Percentiles rank a stretch among this genome's conserved stretches.
phyloP scores from a whole-genome alignment of 306 rosid species.

The Ceratonia siliqua region DNA sequence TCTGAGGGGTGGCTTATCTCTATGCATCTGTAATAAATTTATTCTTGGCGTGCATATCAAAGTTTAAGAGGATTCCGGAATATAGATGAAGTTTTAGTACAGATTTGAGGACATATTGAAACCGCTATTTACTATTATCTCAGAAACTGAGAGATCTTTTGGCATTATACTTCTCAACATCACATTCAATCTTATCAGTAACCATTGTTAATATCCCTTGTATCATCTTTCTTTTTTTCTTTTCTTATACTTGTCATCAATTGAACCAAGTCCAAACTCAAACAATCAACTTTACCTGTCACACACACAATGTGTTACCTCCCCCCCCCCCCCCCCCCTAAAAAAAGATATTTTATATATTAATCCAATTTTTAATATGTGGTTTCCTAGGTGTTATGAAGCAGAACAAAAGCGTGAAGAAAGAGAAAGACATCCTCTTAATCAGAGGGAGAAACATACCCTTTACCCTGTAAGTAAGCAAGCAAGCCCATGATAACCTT shows the following conservation, averaged over 20 bases:
- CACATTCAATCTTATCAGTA: not conserved
- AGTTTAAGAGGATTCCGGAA: not conserved
- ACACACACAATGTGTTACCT: not conserved
- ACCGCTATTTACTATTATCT: not conserved
- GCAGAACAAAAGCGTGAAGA: conserved; percentile 87
- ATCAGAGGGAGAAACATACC: conserved; percentile 84
- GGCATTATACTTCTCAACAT: not conserved
- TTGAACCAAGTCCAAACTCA: not conserved
- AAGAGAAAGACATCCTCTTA: conserved; percentile 85
- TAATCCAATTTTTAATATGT: not conserved
- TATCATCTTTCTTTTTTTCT: not conserved
- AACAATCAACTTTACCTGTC: not conserved
- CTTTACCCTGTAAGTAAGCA: conserved; percentile 62
- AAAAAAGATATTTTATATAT: not conserved
- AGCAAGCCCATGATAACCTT: conserved; percentile 13
- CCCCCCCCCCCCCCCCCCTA: not conserved
- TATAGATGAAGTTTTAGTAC: not conserved
- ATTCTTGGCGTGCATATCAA: not conserved
- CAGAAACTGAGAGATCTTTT: not conserved
- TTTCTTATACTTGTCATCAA: not conserved
- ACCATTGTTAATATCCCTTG: not conserved
- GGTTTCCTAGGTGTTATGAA: conserved; percentile 69
- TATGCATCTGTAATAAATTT: not conserved
- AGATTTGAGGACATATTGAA: not conserved
- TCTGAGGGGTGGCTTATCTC: not conserved